These are phyloP conservation scores for Ramaria sp. DNA, from an alignment of 768 basidiomycete genomes.

Conservation along the genomic window DNA sequence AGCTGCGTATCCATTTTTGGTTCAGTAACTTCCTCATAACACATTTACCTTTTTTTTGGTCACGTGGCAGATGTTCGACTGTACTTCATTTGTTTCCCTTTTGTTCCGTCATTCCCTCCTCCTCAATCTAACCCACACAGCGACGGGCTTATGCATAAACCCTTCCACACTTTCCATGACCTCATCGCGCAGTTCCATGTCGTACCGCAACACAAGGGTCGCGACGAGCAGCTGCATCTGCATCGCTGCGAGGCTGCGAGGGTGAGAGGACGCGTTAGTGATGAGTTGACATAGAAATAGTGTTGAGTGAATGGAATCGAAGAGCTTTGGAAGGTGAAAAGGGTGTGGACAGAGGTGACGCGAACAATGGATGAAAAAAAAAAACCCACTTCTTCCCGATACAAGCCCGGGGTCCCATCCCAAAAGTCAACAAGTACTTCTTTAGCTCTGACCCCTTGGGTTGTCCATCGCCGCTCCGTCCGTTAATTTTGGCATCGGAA, in stretches of 20 bases:
- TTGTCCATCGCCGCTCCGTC: too few relatives aligned
- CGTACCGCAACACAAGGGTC: conserved; percentile 12
- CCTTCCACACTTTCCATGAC: conserved; percentile 11
- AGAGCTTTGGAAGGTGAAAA: not conserved
- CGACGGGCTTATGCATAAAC: conserved; percentile 14
- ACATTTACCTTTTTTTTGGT: too few relatives aligned
- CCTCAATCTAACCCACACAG: conserved; percentile 7
- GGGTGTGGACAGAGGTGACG: not conserved
- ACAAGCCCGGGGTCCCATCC: conserved; percentile 23
- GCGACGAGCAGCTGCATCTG: conserved; percentile 13
- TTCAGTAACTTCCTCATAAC: too few relatives aligned
- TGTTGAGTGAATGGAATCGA: not conserved
- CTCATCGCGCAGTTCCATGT: conserved; percentile 9
- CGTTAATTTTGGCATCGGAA: too few relatives aligned
- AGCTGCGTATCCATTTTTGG: too few relatives aligned
- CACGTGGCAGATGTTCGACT: too few relatives aligned
- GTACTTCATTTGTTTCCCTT: too few relatives aligned
- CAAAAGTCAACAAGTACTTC: conserved; percentile 22
- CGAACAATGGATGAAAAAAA: not conserved
- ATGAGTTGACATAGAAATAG: not conserved
- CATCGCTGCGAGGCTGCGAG: conserved; percentile 9
- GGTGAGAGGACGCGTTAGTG: not conserved
- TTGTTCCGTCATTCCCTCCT: too few relatives aligned
- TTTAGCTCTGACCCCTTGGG: conserved; percentile 9
- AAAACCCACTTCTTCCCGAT: conserved; percentile 10